These are phyloP conservation scores for Fusarium sp. DNA, from an alignment of 2,329 filamentous ascomycete genomes.

Conservation along the genomic window DNA sequence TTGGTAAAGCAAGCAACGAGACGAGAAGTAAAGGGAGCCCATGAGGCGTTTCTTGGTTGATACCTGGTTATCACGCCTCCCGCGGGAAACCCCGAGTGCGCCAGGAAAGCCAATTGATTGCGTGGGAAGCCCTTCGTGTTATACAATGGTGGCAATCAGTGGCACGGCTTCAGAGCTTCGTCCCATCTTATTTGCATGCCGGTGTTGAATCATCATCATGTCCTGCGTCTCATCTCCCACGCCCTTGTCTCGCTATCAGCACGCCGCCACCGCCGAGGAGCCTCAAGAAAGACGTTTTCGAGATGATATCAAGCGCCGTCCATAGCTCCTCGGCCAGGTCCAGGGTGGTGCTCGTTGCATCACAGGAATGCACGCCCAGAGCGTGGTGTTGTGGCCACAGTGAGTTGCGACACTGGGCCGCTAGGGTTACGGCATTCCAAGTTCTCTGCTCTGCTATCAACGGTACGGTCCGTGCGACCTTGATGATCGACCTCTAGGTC, in stretches of 20 bases:
- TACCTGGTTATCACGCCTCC: constrained; percentile 1
- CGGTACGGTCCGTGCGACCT: constrained; percentile 39
- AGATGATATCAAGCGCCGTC: constrained; percentile 21
- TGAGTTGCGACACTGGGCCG: constrained; percentile 14
- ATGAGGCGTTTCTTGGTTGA: neutral
- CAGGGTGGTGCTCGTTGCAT: constrained; percentile 15
- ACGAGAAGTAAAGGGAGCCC: neutral
- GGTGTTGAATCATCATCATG: constrained; percentile 14
- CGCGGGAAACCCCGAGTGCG: neutral
- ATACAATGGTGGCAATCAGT: constrained; percentile 3
- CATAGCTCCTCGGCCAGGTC: constrained; percentile 23
- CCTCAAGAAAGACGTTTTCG: constrained; percentile 7
- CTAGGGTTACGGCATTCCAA: constrained; percentile 27
- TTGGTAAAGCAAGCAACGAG: neutral
- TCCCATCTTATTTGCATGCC: constrained; percentile 22
- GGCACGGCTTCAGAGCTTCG: neutral
- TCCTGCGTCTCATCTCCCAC: constrained; percentile 11
- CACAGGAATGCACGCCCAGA: constrained; percentile 30
- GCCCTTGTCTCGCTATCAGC: constrained; percentile 5
- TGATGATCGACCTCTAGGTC: constrained; percentile 25
- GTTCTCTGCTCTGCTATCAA: constrained; percentile 22
- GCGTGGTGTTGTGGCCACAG: constrained; percentile 28
- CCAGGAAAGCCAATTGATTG: constrained; percentile 23
- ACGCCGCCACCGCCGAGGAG: neutral
- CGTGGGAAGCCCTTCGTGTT: constrained; percentile 1